phyloP scores from a whole-genome alignment of 2,329 filamentous ascomycete species.

The Blumeriella jaapii region DNA sequence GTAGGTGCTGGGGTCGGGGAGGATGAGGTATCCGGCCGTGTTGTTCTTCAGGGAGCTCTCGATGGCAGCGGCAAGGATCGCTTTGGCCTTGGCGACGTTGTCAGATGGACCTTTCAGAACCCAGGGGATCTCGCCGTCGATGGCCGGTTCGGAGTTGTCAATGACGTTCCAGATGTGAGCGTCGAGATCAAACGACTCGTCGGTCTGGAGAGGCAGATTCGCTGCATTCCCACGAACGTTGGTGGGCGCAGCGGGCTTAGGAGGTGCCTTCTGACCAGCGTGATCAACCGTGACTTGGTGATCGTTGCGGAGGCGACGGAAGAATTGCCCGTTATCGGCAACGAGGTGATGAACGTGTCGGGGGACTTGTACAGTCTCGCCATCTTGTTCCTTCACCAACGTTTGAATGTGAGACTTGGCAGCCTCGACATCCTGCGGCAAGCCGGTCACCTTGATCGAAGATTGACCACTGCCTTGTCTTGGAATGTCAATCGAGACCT shows the following conservation, averaged over 20 bases:
- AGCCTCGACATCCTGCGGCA: conserved; percentile 65
- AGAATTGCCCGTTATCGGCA: conserved; percentile 83
- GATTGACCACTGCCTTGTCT: conserved; percentile 77
- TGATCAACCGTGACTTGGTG: conserved; percentile 87
- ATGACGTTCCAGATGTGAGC: conserved; percentile 77
- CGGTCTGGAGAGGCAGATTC: conserved; percentile 81
- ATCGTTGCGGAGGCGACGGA: conserved; percentile 79
- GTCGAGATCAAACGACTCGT: conserved; percentile 57
- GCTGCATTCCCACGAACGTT: conserved; percentile 45
- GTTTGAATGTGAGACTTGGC: conserved; percentile 76
- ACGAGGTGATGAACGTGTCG: conserved; percentile 72
- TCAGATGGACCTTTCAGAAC: conserved; percentile 70
- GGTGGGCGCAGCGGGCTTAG: conserved; percentile 46
- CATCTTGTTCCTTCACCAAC: conserved; percentile 75
- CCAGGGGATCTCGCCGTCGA: conserved; percentile 73
- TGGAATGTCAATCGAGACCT: conserved; percentile 79
- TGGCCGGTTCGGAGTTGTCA: conserved; percentile 40
- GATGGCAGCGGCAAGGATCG: conserved; percentile 60
- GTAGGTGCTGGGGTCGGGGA: conserved; percentile 80
- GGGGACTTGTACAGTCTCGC: conserved; percentile 78
- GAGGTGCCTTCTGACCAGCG: conserved; percentile 64
- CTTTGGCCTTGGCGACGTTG: conserved; percentile 70
- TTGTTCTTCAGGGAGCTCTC: conserved; percentile 58
- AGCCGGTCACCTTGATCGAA: conserved; percentile 75
- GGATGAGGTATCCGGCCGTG: conserved; percentile 73